Percentiles rank a stretch among this genome's conserved stretches.
These are phyloP conservation scores for Acer yangbiense DNA, from an alignment of 345 rosid species.

Conservation along the genomic window DNA sequence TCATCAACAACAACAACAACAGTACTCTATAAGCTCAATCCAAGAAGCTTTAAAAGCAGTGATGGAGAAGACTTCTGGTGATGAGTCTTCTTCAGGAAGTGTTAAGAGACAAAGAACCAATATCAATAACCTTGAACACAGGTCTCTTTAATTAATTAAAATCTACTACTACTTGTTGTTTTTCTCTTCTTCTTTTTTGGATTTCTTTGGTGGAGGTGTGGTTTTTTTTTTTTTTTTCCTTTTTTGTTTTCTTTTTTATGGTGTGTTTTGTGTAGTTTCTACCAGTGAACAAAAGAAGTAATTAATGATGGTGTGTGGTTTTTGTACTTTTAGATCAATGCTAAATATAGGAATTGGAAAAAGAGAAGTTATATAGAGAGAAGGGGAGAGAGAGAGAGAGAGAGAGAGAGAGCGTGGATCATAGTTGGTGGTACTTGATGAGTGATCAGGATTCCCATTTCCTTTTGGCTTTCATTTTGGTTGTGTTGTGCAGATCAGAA, in stretches of 20 bases:
- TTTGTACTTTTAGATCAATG: slow-evolving; percentile 8
- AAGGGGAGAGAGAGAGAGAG: neutral
- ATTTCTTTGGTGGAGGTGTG: neutral
- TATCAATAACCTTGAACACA: slow-evolving; percentile 65
- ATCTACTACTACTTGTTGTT: neutral
- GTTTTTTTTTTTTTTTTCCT: neutral
- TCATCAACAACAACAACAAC: slow-evolving; percentile 37
- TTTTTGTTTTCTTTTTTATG: neutral
- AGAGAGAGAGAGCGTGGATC: neutral
- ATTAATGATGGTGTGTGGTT: slow-evolving; percentile 18
- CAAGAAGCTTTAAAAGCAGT: slow-evolving; percentile 92
- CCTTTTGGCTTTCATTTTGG: neutral
- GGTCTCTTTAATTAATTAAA: slow-evolving; percentile 45
- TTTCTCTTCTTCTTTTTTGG: neutral
- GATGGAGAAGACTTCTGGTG: slow-evolving; percentile 81
- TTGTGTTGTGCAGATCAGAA: neutral
- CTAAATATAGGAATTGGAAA: slow-evolving; percentile 12
- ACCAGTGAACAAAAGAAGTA: neutral
- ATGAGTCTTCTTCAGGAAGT: slow-evolving; percentile 70
- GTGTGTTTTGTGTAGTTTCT: slow-evolving; percentile 33
- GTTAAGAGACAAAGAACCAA: slow-evolving; percentile 87
- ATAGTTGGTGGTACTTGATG: slow-evolving; percentile 10
- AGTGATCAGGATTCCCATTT: slow-evolving; percentile 8
- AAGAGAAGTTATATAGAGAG: neutral
- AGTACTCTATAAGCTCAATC: slow-evolving; percentile 66